These are phyloP conservation scores for Aurantiochytrium sp. DNA, from an alignment of 108 stramenopile genomes.

Conservation along the genomic window DNA sequence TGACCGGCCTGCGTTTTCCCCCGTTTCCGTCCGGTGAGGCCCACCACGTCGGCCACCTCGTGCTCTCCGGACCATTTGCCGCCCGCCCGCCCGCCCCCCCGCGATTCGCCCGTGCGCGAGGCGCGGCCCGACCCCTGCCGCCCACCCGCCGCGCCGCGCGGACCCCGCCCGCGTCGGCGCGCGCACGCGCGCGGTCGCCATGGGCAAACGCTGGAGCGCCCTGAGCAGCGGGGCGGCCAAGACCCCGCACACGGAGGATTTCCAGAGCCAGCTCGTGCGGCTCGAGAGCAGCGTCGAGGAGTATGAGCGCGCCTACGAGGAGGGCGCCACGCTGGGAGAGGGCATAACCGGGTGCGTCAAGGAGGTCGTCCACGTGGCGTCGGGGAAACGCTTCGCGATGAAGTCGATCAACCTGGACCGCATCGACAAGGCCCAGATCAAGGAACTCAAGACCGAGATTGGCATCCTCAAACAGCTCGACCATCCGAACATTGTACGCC, in stretches of 20 bases:
- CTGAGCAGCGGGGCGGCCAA: neutral
- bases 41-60: too few relatives aligned
- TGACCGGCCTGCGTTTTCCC: too few relatives aligned
- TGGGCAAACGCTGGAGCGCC: neutral
- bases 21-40: too few relatives aligned
- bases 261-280: slow-evolving; percentile 4
- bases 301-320: slow-evolving; percentile 41
- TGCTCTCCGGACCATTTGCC: too few relatives aligned
- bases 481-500: slow-evolving; percentile 77
- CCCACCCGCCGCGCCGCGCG: too few relatives aligned
- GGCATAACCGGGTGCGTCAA: slow-evolving; percentile 41
- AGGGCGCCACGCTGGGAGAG: slow-evolving; percentile 39
- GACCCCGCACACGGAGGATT: neutral
- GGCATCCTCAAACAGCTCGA: slow-evolving; percentile 69
- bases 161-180: too few relatives aligned
- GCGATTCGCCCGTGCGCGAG: too few relatives aligned
- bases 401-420: slow-evolving; percentile 43
- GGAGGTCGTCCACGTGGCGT: neutral
- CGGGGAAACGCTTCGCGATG: slow-evolving; percentile 36
- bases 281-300: slow-evolving; percentile 42
- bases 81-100: too few relatives aligned
- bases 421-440: slow-evolving; percentile 52
- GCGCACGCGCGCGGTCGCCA: too few relatives aligned
- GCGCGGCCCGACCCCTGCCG: too few relatives aligned
- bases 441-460: slow-evolving; percentile 82